phyloP scores from a whole-genome alignment of 495 filamentous ascomycete genomes.

The Penicillium desertorum region DNA sequence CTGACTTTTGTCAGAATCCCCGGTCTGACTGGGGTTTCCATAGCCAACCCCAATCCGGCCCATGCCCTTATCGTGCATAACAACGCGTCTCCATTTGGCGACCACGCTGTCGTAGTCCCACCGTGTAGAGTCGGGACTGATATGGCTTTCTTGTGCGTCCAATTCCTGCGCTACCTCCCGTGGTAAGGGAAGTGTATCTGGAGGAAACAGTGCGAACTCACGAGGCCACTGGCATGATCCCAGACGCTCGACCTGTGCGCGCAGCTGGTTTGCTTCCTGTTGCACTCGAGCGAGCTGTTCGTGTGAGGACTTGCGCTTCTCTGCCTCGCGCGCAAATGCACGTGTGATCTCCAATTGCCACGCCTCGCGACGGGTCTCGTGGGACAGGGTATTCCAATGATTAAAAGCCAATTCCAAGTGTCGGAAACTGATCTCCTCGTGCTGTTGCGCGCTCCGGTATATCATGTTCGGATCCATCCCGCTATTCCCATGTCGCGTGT shows the following conservation, averaged over 20 bases:
- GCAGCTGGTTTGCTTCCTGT: slow-evolving; percentile 72
- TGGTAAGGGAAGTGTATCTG: slow-evolving; percentile 60
- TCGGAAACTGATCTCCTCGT: slow-evolving; percentile 57
- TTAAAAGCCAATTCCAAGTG: slow-evolving; percentile 70
- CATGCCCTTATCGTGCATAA: slow-evolving; percentile 52
- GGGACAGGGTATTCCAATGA: slow-evolving; percentile 64
- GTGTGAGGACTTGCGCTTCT: slow-evolving; percentile 62
- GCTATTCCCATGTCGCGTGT: slow-evolving; percentile 26
- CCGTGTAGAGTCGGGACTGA: slow-evolving; percentile 37
- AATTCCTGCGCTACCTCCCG: slow-evolving; percentile 46
- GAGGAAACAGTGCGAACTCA: slow-evolving; percentile 66
- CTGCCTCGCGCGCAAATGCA: slow-evolving; percentile 64
- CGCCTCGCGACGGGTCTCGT: slow-evolving; percentile 56
- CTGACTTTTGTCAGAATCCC: slow-evolving; percentile 21
- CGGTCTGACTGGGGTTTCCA: slow-evolving; percentile 14
- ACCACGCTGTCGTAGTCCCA: slow-evolving; percentile 60
- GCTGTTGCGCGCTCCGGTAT: slow-evolving; percentile 51
- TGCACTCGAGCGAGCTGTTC: slow-evolving; percentile 59
- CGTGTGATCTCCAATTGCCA: slow-evolving; percentile 82
- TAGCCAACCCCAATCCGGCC: slow-evolving; percentile 42
- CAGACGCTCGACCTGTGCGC: slow-evolving; percentile 65
- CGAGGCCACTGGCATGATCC: slow-evolving; percentile 66
- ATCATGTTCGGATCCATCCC: slow-evolving; percentile 43
- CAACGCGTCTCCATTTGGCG: slow-evolving; percentile 56
- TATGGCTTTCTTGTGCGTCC: slow-evolving; percentile 37